A percentile compares a stretch with the other conserved stretches of the same genome.
Conservation (phyloP, 768 basidiomycete genomes). For the Boletales sp. region DNA sequence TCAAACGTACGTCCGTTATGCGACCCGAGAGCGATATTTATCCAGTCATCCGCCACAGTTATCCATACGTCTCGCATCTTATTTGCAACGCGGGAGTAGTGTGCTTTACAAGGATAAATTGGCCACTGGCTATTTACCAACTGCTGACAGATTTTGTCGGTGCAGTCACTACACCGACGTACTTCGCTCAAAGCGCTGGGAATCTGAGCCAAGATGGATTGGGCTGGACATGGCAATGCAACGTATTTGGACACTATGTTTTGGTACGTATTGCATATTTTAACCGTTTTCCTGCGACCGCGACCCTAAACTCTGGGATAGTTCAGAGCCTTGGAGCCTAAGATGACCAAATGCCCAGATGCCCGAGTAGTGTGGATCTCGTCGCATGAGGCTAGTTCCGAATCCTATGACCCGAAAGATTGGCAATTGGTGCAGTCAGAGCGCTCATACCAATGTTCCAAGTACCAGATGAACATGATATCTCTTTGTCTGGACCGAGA, state of each 20-base stretch:
- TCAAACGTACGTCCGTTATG: conserved; percentile 43
- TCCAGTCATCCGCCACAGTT: conserved; percentile 38
- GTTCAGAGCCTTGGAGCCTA: conserved; percentile 59
- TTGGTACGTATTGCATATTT: conserved; percentile 53
- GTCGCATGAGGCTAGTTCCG: conserved; percentile 58
- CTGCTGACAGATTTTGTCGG: conserved; percentile 42
- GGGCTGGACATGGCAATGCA: conserved; percentile 83
- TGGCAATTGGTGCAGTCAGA: conserved; percentile 64
- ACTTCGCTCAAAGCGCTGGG: conserved; percentile 54
- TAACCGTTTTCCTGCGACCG: not conserved
- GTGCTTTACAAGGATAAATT: conserved; percentile 53
- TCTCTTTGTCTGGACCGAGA: conserved; percentile 49
- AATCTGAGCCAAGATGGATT: conserved; percentile 64
- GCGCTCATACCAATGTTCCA: conserved; percentile 66
- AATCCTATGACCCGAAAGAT: conserved; percentile 58
- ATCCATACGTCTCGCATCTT: conserved; percentile 77
- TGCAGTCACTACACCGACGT: conserved; percentile 53
- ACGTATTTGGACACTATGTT: conserved; percentile 77
- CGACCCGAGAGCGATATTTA: not conserved
- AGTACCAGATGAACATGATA: conserved; percentile 77
- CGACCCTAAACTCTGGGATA: conserved; percentile 27
- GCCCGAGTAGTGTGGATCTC: conserved; percentile 78
- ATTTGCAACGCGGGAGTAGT: conserved; percentile 78
- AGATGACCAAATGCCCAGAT: conserved; percentile 46
- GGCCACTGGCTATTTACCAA: conserved; percentile 44